phyloP scores from a whole-genome alignment of 805 yeast species.

The Tetrapisispora pingtungensis region DNA sequence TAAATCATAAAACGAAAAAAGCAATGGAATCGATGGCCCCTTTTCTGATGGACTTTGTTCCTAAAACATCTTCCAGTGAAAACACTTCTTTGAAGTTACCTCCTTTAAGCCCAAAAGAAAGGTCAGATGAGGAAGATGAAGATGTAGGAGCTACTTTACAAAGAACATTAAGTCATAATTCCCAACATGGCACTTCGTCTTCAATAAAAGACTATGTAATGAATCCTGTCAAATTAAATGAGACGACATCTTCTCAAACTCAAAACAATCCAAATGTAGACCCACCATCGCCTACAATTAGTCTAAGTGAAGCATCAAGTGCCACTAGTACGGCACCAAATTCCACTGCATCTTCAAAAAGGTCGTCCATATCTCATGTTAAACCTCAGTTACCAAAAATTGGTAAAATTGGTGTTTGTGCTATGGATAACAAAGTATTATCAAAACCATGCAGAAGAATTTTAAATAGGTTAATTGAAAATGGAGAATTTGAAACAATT shows the following conservation, averaged over 20 bases:
- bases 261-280: not conserved
- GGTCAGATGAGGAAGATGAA: slow-evolving; percentile 19
- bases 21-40: slow-evolving; percentile 80
- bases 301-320: not conserved
- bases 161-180: slow-evolving; percentile 20
- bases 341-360: slow-evolving; percentile 22
- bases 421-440: slow-evolving; percentile 94
- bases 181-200: slow-evolving; percentile 9
- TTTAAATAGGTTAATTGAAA: slow-evolving; percentile 73
- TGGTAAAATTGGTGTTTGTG: slow-evolving; percentile 96
- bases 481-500: slow-evolving; percentile 93
- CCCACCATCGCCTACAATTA: not conserved
- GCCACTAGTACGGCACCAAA: slow-evolving; percentile 8
- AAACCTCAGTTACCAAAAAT: slow-evolving; percentile 49
- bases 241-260: not conserved
- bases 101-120: slow-evolving; percentile 18
- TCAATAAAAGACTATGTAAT: not conserved
- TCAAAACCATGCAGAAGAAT: slow-evolving; percentile 93
- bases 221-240: not conserved
- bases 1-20: slow-evolving; percentile 28
- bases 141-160: slow-evolving; percentile 18
- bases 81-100: slow-evolving; percentile 30
- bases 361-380: slow-evolving; percentile 16
- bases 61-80: slow-evolving; percentile 53
- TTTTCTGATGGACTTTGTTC: slow-evolving; percentile 60